These are phyloP conservation scores for Ustilago tritici DNA, from an alignment of 1,284 basidiomycete genomes.

Conservation along the genomic window DNA sequence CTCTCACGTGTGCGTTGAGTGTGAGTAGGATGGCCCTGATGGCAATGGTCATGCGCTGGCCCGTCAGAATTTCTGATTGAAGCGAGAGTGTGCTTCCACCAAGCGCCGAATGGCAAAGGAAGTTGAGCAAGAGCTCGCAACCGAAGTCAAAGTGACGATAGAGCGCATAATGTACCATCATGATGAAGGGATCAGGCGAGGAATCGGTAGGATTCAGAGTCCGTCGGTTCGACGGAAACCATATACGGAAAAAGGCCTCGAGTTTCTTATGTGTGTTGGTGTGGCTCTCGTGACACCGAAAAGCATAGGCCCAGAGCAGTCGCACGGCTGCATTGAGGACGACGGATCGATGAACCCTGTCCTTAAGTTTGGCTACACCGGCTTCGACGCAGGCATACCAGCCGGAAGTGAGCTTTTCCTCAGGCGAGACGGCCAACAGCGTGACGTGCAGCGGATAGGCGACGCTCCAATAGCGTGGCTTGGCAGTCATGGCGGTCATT, in stretches of 20 bases:
- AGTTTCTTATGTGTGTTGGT: constrained; percentile 83
- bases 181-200: constrained; percentile 81
- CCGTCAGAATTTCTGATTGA: constrained; percentile 61
- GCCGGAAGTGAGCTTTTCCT: constrained; percentile 84
- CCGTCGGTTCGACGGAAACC: constrained; percentile 81
- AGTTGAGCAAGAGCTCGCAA: constrained; percentile 78
- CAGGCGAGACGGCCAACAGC: constrained; percentile 86
- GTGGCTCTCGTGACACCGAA: constrained; percentile 86
- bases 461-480: constrained; percentile 89
- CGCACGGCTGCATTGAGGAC: constrained; percentile 86
- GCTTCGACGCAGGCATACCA: constrained; percentile 75
- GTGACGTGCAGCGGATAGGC: constrained; percentile 89
- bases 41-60: constrained; percentile 77
- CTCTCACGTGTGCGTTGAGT: constrained; percentile 79
- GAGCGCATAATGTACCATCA: constrained; percentile 84
- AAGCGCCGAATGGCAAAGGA: constrained; percentile 59
- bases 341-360: constrained; percentile 79
- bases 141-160: constrained; percentile 89
- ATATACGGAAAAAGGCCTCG: constrained; percentile 80
- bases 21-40: constrained; percentile 83
- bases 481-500: constrained; percentile 85
- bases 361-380: constrained; percentile 84
- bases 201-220: constrained; percentile 80
- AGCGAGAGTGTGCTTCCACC: constrained; percentile 60
- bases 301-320: constrained; percentile 92